Base-by-base conservation (phyloP, 2,329 filamentous ascomycete species). In the Neofusicoccum sp. region DNA sequence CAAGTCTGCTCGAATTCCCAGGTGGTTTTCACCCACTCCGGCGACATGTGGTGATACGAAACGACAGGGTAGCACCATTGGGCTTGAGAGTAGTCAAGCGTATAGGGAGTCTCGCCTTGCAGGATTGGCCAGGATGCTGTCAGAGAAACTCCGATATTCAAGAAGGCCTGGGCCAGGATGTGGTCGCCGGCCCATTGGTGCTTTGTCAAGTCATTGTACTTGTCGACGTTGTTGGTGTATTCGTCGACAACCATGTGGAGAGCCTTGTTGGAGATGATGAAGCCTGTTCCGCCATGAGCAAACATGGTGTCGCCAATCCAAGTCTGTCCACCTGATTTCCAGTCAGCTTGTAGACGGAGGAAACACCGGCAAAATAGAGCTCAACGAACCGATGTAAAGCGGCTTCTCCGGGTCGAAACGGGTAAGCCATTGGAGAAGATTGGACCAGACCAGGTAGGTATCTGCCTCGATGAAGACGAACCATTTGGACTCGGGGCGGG, bases 391-490 rank as follows among this genome's bases (percentile, higher is more conserved):
- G 37, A 85, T 77, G 68, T 87, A 87, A 45, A 77, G 73, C 4
- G 81, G 80, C 64, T 83, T 70, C 1, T 69, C 71, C 2, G 80
- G 66, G 68, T 87, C 80, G 65, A 84, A 80, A 22, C 78, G 75
- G 12, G 76, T 74, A 22, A 87, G 76, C 83, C 83, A 87, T 29
- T 77, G 72, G 16, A 86, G 68, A 34, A 87, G 67, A 37, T 83
- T 84, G 37, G 79, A 75, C 77, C 84, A 84, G 7, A 84, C 75
- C 47, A 86, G 71, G 66, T 84, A 86, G 0, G 84, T 86, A 68
- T 88, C 85, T 0, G 83, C 80, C 66, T 87, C 85, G 54, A 85
- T 80, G 69, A 87, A 87, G 62, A 85, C 75, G 65, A 81, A 87
- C 85, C 85, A 87, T 61, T 82, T 82, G 50, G 81, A 79, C 34